A percentile compares a stretch with the other conserved stretches of the same genome.
Conservation (phyloP, 2,329 filamentous ascomycete species). For the Apiospora hydei region DNA sequence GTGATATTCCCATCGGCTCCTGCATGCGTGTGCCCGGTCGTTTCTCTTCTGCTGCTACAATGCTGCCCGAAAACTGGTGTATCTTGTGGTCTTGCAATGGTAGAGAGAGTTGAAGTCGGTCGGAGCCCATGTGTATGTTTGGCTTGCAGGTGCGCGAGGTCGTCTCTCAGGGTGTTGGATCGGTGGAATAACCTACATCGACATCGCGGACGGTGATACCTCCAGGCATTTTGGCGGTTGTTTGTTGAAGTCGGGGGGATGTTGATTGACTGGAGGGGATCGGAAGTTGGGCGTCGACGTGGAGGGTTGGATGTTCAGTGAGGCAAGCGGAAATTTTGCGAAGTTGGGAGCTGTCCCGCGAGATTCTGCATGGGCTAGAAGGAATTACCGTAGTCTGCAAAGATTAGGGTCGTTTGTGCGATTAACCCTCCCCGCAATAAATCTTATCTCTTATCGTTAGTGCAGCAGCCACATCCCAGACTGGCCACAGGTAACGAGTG, state of each 20-base stretch:
- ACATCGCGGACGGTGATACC: slow-evolving; percentile 86
- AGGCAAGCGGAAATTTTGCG: neutral
- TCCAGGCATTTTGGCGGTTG: slow-evolving; percentile 70
- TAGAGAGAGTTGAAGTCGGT: slow-evolving; percentile 8
- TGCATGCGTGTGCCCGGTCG: neutral
- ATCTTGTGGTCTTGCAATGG: slow-evolving; percentile 7
- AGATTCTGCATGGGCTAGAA: neutral
- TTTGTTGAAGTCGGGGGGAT: slow-evolving; percentile 9
- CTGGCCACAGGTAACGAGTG: neutral
- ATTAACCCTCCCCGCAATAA: neutral
- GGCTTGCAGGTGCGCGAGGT: slow-evolving; percentile 28
- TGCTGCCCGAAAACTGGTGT: slow-evolving; percentile 30
- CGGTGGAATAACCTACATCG: slow-evolving; percentile 68
- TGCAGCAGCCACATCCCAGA: neutral
- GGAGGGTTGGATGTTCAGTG: slow-evolving; percentile 3
- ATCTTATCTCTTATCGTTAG: neutral
- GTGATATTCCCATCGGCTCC: slow-evolving; percentile 34
- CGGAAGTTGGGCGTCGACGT: slow-evolving; percentile 19
- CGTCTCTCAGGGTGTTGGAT: slow-evolving; percentile 30
- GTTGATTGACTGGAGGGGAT: slow-evolving; percentile 17
- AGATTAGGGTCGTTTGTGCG: neutral
- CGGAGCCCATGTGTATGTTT: slow-evolving; percentile 8
- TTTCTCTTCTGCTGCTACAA: slow-evolving; percentile 26
- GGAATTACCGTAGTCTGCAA: slow-evolving; percentile 1
- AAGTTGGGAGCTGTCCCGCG: neutral